Base-by-base conservation (phyloP, 768 basidiomycete genomes). In the Termitomyces bulborhizus region DNA sequence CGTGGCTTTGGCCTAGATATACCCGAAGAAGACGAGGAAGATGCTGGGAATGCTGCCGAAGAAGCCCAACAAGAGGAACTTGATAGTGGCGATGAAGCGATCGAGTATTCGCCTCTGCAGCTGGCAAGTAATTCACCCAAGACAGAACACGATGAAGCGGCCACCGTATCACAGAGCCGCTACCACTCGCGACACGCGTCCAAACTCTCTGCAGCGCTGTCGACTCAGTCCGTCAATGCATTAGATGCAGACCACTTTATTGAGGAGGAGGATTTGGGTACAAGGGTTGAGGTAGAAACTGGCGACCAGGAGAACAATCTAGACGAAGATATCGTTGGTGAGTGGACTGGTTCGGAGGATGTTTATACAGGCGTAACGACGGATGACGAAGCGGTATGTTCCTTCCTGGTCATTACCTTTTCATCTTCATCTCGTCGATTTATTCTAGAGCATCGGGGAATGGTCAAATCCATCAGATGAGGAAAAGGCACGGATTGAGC, bases 391-490 rank as follows among this genome's bases (percentile, higher is more conserved):
- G 85, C 88, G 75, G 90, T 90, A 61, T 51, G 76, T 65, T 50
- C 46, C 31, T 65, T 50, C 46, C 31, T 60, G 55, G 42, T 47
- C 58, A 51, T 37, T 32, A 31, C 54, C 34, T 46, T 48, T 57
- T 29, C 41, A 34, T 58, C 54, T 31, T 15, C 21, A 18, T 40
- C 52, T 54, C 18, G 58, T 69, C 29, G 27, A 44, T 42, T 18
- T 46, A 29, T 50, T 57, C 60, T 73, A 90, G 85, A 91, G 88
- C 61, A 85, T 90, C 47, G 90, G 89, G 27, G 90, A 93, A 71
- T 93, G 82, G 81, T 93, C 91, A 24, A 93, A 93, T 63, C 91
- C 91, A 16, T 93, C 91, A 26, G 91, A 93, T 64, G 91, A 93
- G 68, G 91, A 93, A 65, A 80, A 86, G 29, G 90, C 86, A 3